phyloP scores from a whole-genome alignment of 1,139 yeast species.

The Tardiomyces digboiensis region DNA sequence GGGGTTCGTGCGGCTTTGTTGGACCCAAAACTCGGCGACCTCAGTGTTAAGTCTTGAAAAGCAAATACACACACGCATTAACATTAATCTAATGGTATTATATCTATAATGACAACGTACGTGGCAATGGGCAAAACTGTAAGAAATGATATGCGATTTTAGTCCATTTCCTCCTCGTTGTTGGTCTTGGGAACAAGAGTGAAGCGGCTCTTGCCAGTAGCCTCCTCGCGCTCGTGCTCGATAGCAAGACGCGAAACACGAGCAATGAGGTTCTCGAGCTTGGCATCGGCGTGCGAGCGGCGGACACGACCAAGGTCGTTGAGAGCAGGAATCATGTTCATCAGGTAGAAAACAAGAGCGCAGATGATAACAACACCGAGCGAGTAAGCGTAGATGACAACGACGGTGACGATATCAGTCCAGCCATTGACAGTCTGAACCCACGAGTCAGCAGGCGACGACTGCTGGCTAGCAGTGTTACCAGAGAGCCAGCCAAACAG shows the following conservation, averaged over 20 bases:
- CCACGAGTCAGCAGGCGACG: slow-evolving; percentile 21
- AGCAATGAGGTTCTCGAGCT: slow-evolving; percentile 28
- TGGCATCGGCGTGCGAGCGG: slow-evolving; percentile 23
- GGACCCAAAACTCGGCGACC: too few species aligned
- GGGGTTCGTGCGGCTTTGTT: too few species aligned
- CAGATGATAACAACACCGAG: slow-evolving; percentile 93
- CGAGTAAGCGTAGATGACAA: slow-evolving; percentile 90
- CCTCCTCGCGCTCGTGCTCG: slow-evolving; percentile 27
- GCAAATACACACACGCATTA: not conserved
- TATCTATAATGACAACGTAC: not conserved
- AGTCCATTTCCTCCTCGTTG: slow-evolving; percentile 29
- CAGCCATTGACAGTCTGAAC: slow-evolving; percentile 56
- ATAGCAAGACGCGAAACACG: slow-evolving; percentile 29
- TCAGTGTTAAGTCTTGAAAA: not conserved
- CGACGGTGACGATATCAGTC: slow-evolving; percentile 93
- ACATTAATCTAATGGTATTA: not conserved
- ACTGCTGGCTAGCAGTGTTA: slow-evolving; percentile 22
- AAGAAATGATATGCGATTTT: slow-evolving; percentile 1
- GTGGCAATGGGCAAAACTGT: not conserved
- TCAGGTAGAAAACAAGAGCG: slow-evolving; percentile 95
- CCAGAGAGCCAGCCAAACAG: slow-evolving; percentile 95
- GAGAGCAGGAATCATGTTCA: slow-evolving; percentile 27
- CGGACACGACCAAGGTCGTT: slow-evolving; percentile 26
- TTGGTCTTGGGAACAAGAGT: slow-evolving; percentile 24
- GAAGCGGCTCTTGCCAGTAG: slow-evolving; percentile 23